Conservation (phyloP, 805 yeast species). For the Lipomyces orientalis region DNA sequence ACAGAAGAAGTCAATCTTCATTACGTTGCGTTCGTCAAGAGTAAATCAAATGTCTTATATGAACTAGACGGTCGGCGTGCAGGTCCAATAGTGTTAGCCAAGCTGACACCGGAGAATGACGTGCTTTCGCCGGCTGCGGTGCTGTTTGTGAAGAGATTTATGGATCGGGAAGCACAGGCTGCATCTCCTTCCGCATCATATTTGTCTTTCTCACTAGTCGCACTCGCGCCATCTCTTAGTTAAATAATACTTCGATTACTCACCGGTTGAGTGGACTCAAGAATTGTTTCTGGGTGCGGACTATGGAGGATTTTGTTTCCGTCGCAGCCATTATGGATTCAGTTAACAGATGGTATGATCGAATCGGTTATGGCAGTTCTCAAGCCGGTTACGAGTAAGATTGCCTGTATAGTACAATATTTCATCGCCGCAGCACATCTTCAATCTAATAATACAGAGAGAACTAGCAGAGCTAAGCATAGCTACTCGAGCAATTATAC, state of each 20-base stretch:
- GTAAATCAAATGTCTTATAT: constrained; percentile 62
- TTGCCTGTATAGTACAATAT: neutral
- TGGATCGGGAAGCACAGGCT: constrained; percentile 52
- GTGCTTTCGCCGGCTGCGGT: constrained; percentile 58
- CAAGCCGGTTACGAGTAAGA: neutral
- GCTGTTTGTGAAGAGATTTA: constrained; percentile 67
- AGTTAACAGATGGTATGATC: neutral
- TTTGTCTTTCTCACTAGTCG: constrained; percentile 30
- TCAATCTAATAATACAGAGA: neutral
- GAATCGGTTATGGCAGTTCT: neutral
- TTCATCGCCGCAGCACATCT: neutral
- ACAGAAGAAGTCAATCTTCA: constrained; percentile 64
- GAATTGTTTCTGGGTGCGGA: neutral
- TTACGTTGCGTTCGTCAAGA: constrained; percentile 73
- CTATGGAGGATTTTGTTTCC: neutral
- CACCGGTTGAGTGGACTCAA: neutral
- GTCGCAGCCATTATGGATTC: neutral
- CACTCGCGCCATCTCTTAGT: constrained; percentile 29
- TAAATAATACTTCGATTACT: constrained; percentile 1
- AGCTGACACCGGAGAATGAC: constrained; percentile 52
- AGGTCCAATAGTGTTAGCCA: constrained; percentile 73
- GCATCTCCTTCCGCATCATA: constrained; percentile 19
- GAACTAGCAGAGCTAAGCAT: neutral
- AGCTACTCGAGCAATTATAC: neutral
- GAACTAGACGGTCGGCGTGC: constrained; percentile 89